Evolutionary conservation across 2,329 filamentous ascomycete species (phyloP).

Genomic region (Ophiosphaerella herpotricha): DNA sequence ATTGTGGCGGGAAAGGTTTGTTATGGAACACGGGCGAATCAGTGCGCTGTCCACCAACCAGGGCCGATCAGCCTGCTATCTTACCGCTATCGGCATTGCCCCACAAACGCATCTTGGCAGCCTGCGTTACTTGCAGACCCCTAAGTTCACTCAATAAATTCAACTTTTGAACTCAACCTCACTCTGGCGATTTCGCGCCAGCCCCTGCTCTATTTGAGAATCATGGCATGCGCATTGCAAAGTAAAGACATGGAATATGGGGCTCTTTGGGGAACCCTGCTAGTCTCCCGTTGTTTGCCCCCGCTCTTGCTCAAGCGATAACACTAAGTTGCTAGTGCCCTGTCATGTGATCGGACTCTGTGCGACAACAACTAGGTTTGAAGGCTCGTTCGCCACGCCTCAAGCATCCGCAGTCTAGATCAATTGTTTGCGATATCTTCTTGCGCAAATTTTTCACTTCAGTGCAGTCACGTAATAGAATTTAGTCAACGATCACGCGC

Average conservation of each 20-base stretch:
- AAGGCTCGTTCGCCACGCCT: too few species aligned
- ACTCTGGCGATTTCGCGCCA: background rate
- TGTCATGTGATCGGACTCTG: background rate
- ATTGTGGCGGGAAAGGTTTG: conserved; percentile 4
- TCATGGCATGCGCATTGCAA: background rate
- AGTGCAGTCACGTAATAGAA: too few species aligned
- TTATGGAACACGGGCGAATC: conserved; percentile 9
- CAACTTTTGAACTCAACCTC: background rate
- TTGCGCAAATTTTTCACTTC: too few species aligned
- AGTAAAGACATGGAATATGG: background rate
- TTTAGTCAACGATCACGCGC: too few species aligned
- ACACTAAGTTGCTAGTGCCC: conserved; percentile 2
- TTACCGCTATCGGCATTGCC: conserved; percentile 4
- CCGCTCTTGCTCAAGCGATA: conserved; percentile 9
- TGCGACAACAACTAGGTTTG: too few species aligned
- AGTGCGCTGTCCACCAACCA: conserved; percentile 2
- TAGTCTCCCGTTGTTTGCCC: conserved; percentile 3
- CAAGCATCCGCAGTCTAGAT: too few species aligned
- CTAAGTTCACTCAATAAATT: background rate
- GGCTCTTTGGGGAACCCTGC: conserved; percentile 10
- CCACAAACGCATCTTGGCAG: conserved; percentile 10
- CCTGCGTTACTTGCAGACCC: background rate
- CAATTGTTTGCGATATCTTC: too few species aligned
- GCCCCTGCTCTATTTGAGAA: background rate
- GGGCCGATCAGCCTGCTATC: conserved; percentile 15